Evolutionary conservation across 257 asterid species (phyloP), one percentile per base, ranked within the genome.

Genomic region (Penstemon newberryi): DNA sequence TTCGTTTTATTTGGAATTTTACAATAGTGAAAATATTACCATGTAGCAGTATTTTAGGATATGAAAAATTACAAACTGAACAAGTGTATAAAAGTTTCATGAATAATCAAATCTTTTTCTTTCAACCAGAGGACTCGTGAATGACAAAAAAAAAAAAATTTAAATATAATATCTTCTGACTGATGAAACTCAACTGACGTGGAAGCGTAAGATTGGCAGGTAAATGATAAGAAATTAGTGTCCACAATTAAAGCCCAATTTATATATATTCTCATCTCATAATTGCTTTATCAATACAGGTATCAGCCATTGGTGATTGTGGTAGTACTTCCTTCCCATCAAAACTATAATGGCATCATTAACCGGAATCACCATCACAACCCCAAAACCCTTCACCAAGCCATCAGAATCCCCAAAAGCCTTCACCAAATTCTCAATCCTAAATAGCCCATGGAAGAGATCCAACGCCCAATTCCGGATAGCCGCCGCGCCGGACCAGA

Each of bases 401-500:
- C 37, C 73, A 44, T 12, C 73, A 7, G 56, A 56, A 11, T 37
- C 65, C 3, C 46, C 65, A 4, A 68, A 36, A 7, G 18, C 36
- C 19, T 18, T 25, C 40, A 50, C 41, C 70, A 65, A 50, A 56
- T 49, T 62, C 41, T 50, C 57, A 3, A 71, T 63, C 73, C 56
- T 69, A 19, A 54, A 49, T 60, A 53, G 57, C 37, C 78, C 79
- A 0, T 77, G 79, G 79, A 70, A 69, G 58, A 74, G 66, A 40
- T 65, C 62, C 77, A 18, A 5, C 40, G 33, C 8, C 8, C 3
- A 47, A 8, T 36, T 59, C 2, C 66, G 15, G 13, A 66, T 79
- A 49, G 73, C 83, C 12, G 92, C 91, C 33, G 87, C 84, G 66
- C 95, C 96, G 5, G 96, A 89, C 9, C 13, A 78, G 73, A 69